Percentiles rank a stretch among this genome's conserved stretches.
Conservation (phyloP, 2,329 filamentous ascomycete genomes). For the Monosporascus ibericus region DNA sequence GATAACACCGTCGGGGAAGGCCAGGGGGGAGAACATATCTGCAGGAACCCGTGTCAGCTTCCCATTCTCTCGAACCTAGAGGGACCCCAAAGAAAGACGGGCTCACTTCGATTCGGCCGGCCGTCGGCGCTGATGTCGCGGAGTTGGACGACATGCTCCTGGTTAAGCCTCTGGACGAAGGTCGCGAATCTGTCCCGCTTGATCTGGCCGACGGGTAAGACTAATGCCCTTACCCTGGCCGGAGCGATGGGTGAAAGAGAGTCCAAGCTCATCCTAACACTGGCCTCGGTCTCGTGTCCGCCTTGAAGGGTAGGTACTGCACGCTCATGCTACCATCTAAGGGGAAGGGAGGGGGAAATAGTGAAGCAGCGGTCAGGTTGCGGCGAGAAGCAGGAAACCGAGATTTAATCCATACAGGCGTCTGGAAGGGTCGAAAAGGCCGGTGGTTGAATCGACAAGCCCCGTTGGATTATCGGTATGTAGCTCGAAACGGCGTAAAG, state of each 20-base stretch:
- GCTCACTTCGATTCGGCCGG: constrained; percentile 77
- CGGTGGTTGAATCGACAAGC: too few species aligned
- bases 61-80: neutral
- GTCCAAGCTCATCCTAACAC: constrained; percentile 76
- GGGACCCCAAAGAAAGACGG: neutral
- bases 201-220: constrained; percentile 82
- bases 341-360: neutral
- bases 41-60: constrained; percentile 15
- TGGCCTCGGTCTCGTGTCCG: constrained; percentile 17
- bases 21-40: constrained; percentile 93
- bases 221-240: constrained; percentile 80
- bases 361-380: too few species aligned
- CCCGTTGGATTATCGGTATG: too few species aligned
- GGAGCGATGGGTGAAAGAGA: constrained; percentile 85
- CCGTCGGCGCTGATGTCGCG: constrained; percentile 82
- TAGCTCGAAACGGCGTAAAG: neutral
- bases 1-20: constrained; percentile 78
- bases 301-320: neutral
- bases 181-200: constrained; percentile 71
- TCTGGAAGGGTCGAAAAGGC: too few species aligned
- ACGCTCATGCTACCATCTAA: neutral
- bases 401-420: neutral
- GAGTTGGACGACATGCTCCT: constrained; percentile 75
- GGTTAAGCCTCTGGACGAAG: constrained; percentile 72
- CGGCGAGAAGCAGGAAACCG: too few species aligned